These are phyloP conservation scores for Parastagonospora nodorum DNA, from an alignment of 2,329 filamentous ascomycete species.

Conservation along the genomic window DNA sequence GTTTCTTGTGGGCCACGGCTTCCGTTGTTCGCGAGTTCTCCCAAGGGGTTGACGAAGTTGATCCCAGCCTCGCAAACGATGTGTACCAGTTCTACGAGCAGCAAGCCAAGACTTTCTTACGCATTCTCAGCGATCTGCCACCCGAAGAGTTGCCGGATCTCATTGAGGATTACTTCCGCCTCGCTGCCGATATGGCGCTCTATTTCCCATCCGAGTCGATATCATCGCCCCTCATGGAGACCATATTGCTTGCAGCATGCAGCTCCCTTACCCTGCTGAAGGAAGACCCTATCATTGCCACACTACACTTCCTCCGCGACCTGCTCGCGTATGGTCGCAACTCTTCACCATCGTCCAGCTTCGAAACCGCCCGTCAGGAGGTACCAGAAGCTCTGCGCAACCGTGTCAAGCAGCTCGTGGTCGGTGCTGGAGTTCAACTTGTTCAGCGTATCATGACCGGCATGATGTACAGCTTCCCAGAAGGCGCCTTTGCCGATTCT, in stretches of 20 bases:
- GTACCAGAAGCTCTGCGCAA: conserved; percentile 72
- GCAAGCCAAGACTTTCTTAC: conserved; percentile 86
- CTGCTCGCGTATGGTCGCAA: conserved; percentile 85
- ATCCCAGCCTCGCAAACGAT: conserved; percentile 77
- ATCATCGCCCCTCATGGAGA: conserved; percentile 75
- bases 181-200: conserved; percentile 87
- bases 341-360: conserved; percentile 65
- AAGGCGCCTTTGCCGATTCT: conserved; percentile 93
- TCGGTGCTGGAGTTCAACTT: conserved; percentile 73
- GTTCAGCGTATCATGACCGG: conserved; percentile 91
- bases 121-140: conserved; percentile 83
- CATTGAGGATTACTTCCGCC: conserved; percentile 95
- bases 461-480: conserved; percentile 99
- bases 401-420: conserved; percentile 73
- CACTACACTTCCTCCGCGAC: conserved; percentile 89
- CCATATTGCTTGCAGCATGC: conserved; percentile 85
- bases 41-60: conserved; percentile 83
- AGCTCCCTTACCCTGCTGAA: conserved; percentile 88
- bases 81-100: conserved; percentile 96
- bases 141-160: conserved; percentile 78
- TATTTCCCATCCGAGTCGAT: conserved; percentile 90
- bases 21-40: conserved; percentile 95
- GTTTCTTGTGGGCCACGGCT: conserved; percentile 98
- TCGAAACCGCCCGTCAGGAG: conserved; percentile 63
- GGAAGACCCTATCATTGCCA: conserved; percentile 86